Conservation (phyloP, 306 rosid genomes). For the Acacia confusa region DNA sequence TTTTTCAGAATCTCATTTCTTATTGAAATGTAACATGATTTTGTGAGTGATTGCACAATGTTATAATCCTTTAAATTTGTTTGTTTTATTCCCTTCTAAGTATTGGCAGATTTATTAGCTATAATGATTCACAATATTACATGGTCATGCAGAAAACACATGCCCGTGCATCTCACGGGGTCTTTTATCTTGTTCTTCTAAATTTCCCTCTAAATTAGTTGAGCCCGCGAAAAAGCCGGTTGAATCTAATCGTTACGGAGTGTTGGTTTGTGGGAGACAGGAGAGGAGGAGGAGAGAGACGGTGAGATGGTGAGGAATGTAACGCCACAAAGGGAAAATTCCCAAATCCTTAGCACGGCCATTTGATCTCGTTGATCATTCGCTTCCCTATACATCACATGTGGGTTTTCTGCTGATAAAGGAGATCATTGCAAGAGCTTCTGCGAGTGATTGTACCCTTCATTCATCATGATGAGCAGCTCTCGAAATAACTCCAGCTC, state of each 20-base stretch:
- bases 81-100: too few relatives aligned
- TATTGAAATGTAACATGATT: too few relatives aligned
- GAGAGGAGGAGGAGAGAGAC: constrained; percentile 25
- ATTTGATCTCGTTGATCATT: constrained; percentile 35
- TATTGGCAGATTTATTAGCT: too few relatives aligned
- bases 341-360: constrained; percentile 13
- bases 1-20: too few relatives aligned
- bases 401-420: constrained; percentile 32
- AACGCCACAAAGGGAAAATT: constrained; percentile 20
- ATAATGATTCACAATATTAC: too few relatives aligned
- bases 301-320: constrained; percentile 26
- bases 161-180: too few relatives aligned
- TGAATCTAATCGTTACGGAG: constrained; percentile 29
- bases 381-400: constrained; percentile 16
- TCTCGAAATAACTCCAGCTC: constrained; percentile 31
- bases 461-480: constrained; percentile 19
- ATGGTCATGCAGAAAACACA: too few relatives aligned
- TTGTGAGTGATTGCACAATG: too few relatives aligned
- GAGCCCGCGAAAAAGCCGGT: constrained; percentile 35
- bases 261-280: constrained; percentile 39
- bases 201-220: constrained; percentile 31
- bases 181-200: background rate
- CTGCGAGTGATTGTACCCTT: background rate
- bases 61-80: too few relatives aligned
- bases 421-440: constrained; percentile 24